Percentiles rank a stretch among this genome's conserved stretches.
Evolutionary conservation across 1,284 basidiomycete genomes (phyloP).

Genomic region (Cryptococcus amylolentus): DNA sequence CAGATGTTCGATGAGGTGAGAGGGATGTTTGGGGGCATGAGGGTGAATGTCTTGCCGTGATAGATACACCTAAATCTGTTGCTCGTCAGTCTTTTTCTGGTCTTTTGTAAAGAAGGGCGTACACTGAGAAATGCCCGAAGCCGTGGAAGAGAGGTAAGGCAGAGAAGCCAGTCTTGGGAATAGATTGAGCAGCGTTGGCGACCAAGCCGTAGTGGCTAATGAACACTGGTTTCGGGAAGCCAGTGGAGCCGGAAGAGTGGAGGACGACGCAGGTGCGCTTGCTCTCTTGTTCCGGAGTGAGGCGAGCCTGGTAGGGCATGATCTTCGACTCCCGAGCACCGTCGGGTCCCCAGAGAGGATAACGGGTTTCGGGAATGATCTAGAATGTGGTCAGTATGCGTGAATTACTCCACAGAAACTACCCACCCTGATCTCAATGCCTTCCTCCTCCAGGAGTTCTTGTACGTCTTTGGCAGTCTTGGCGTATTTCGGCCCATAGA

Average conservation of each 20-base stretch:
- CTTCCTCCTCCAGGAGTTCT: conserved; percentile 40
- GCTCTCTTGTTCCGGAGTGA: conserved; percentile 54
- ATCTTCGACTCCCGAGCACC: conserved; percentile 48
- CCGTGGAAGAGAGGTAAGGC: conserved; percentile 55
- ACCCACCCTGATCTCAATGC: conserved; percentile 31
- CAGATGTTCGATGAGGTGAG: conserved; percentile 56
- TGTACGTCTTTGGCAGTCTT: conserved; percentile 47
- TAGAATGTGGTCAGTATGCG: neutral
- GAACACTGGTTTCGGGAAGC: conserved; percentile 50
- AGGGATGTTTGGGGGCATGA: conserved; percentile 58
- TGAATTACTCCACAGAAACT: neutral
- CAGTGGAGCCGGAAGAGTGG: conserved; percentile 62
- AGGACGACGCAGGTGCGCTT: conserved; percentile 56
- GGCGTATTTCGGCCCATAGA: conserved; percentile 53
- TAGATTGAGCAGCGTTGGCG: conserved; percentile 36
- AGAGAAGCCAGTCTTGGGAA: conserved; percentile 53
- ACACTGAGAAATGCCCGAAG: conserved; percentile 55
- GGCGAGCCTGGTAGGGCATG: conserved; percentile 41
- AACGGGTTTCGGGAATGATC: conserved; percentile 50
- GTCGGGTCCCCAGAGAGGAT: conserved; percentile 53
- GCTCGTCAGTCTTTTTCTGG: conserved; percentile 2
- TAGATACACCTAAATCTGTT: conserved; percentile 50
- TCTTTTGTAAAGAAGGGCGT: conserved; percentile 17
- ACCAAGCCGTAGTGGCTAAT: conserved; percentile 45
- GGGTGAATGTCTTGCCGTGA: conserved; percentile 52